phyloP scores from a whole-genome alignment of 805 yeast genomes.

The Yamadazyma sp. region DNA sequence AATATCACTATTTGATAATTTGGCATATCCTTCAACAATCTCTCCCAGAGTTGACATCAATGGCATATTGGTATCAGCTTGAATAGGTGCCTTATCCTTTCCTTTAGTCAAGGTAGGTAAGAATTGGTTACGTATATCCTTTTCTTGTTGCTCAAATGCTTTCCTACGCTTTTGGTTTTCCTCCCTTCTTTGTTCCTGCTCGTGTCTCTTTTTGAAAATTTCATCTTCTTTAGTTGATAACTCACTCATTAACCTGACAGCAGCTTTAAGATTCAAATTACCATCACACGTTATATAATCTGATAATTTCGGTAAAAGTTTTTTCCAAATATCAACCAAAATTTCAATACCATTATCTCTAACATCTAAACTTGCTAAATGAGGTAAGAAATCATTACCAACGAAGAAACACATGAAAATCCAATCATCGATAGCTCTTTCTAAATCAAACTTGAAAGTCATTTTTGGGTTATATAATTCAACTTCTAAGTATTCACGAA shows the following conservation, averaged over 20 bases:
- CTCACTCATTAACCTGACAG: constrained; percentile 62
- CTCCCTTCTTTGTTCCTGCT: constrained; percentile 65
- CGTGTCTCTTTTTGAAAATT: constrained; percentile 68
- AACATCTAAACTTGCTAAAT: constrained; percentile 89
- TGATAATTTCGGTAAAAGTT: constrained; percentile 58
- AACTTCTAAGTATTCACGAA: constrained; percentile 82
- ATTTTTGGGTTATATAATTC: constrained; percentile 72
- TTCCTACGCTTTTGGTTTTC: constrained; percentile 62
- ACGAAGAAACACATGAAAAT: constrained; percentile 97
- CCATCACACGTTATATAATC: constrained; percentile 93
- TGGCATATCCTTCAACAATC: constrained; percentile 59
- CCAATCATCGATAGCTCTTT: constrained; percentile 98
- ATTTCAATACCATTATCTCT: constrained; percentile 91
- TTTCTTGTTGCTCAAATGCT: constrained; percentile 44
- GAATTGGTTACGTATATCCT: constrained; percentile 41
- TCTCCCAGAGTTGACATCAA: constrained; percentile 75
- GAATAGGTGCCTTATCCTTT: constrained; percentile 70
- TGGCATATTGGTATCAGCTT: constrained; percentile 70
- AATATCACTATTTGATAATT: constrained; percentile 66
- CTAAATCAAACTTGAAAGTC: constrained; percentile 78
- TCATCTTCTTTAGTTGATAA: constrained; percentile 74
- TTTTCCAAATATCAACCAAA: constrained; percentile 81
- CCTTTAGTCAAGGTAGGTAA: constrained; percentile 62
- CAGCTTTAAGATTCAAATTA: constrained; percentile 66
- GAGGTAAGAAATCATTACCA: constrained; percentile 98